phyloP scores from a whole-genome alignment of 2,329 filamentous ascomycete species.

The Aspergillus sp. region DNA sequence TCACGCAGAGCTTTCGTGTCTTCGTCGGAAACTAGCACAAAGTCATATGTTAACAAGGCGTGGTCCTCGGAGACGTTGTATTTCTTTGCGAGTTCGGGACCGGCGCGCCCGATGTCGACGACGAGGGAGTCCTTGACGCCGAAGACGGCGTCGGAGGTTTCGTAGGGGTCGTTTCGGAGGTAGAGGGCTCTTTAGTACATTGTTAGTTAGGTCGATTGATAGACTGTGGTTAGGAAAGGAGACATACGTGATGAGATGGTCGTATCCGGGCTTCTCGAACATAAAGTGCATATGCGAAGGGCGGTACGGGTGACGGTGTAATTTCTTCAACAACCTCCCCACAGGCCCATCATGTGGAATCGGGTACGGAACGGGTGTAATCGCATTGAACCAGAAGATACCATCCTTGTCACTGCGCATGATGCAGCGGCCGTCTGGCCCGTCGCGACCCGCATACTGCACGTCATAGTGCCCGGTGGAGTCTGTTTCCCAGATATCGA shows the following conservation, averaged over 20 bases:
- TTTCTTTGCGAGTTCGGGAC: conserved; percentile 50
- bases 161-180: conserved; percentile 71
- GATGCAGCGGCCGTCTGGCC: conserved; percentile 68
- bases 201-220: conserved; percentile 1
- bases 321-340: conserved; percentile 60
- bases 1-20: conserved; percentile 65
- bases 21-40: conserved; percentile 68
- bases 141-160: conserved; percentile 79
- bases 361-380: conserved; percentile 79
- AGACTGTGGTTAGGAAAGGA: not conserved
- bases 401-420: conserved; percentile 67
- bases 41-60: conserved; percentile 66
- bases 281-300: conserved; percentile 84
- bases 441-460: conserved; percentile 61
- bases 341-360: conserved; percentile 83
- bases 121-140: conserved; percentile 77
- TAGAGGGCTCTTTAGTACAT: conserved; percentile 61
- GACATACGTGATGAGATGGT: conserved; percentile 76
- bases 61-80: conserved; percentile 62
- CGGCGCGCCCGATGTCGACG: conserved; percentile 57
- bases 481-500: conserved; percentile 85
- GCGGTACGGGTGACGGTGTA: conserved; percentile 72
- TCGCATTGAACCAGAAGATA: conserved; percentile 77
- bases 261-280: conserved; percentile 75
- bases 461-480: conserved; percentile 78